Evolutionary conservation across 1,284 basidiomycete genomes (phyloP).

Genomic region (Rhodotorula sp.): DNA sequence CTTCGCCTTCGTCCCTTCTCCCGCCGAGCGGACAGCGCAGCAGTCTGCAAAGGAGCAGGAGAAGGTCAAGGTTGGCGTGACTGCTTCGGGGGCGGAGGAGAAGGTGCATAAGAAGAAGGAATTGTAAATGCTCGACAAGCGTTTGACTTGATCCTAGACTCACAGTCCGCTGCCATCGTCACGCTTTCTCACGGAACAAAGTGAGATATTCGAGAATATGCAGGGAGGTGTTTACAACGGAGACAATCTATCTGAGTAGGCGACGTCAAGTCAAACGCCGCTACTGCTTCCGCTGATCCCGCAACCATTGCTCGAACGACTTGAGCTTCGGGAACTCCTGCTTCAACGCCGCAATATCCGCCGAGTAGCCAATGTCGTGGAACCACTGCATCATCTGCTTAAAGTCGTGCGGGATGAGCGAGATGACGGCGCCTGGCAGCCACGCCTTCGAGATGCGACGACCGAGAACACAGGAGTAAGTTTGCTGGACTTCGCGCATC

Average conservation of each 20-base stretch:
- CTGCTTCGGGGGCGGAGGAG: constrained; percentile 7
- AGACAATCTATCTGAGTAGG: too few species aligned
- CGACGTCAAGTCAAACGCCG: too few species aligned
- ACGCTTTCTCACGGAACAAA: too few species aligned
- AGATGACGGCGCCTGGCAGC: neutral
- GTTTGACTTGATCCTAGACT: too few species aligned
- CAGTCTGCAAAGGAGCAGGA: constrained; percentile 22
- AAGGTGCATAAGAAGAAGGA: constrained; percentile 11
- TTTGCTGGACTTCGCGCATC: constrained; percentile 8
- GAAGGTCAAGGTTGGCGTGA: constrained; percentile 23
- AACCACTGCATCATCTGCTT: constrained; percentile 16
- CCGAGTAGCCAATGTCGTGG: constrained; percentile 12
- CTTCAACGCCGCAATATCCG: neutral
- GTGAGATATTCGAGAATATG: too few species aligned
- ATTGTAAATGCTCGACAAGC: too few species aligned
- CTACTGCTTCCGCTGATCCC: neutral
- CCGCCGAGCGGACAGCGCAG: constrained; percentile 19
- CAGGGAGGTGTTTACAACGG: too few species aligned
- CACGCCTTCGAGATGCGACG: constrained; percentile 12
- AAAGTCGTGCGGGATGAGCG: constrained; percentile 14
- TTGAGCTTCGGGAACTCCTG: constrained; percentile 8
- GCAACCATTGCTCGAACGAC: constrained; percentile 18
- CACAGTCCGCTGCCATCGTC: too few species aligned
- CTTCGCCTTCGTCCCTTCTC: constrained; percentile 53
- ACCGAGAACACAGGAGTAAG: constrained; percentile 2